phyloP scores from a whole-genome alignment of 2,329 filamentous ascomycete genomes.

The Cordyceps fumosorosea region DNA sequence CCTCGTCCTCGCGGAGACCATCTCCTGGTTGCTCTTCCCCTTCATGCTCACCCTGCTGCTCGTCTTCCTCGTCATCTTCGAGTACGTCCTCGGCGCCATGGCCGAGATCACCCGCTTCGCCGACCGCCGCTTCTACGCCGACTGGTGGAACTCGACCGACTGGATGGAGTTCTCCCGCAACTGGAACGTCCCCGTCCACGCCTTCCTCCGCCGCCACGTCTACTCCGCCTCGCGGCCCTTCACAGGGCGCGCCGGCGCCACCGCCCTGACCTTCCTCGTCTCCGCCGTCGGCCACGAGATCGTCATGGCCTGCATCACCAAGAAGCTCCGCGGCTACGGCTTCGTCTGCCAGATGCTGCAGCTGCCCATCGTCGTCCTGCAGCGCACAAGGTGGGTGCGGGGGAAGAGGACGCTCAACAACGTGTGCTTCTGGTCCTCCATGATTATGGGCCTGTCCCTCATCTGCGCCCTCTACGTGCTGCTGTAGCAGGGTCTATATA shows the following conservation, averaged over 20 bases:
- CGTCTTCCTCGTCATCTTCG: constrained; percentile 97
- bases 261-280: constrained; percentile 85
- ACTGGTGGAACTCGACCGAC: constrained; percentile 73
- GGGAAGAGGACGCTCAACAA: constrained; percentile 77
- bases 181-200: constrained; percentile 97
- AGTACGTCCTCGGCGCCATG: constrained; percentile 90
- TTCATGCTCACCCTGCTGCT: constrained; percentile 96
- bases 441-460: constrained; percentile 79
- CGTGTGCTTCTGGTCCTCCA: constrained; percentile 83
- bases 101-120: constrained; percentile 91
- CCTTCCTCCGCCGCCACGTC: constrained; percentile 90
- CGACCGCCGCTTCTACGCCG: constrained; percentile 85
- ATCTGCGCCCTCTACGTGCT: constrained; percentile 50
- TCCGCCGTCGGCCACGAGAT: constrained; percentile 87
- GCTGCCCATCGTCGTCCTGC: constrained; percentile 87
- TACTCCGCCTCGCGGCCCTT: constrained; percentile 75
- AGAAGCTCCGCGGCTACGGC: constrained; percentile 91
- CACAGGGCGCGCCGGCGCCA: constrained; percentile 71
- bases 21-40: constrained; percentile 86
- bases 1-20: constrained; percentile 81
- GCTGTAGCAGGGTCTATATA: neutral
- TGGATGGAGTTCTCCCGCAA: constrained; percentile 95
- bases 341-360: constrained; percentile 95
- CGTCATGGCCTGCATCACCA: constrained; percentile 96
- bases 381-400: constrained; percentile 71